Percentiles rank a stretch among this genome's conserved stretches.
Conservation (phyloP, 805 yeast species). For the Ogataea nonfermentans region DNA sequence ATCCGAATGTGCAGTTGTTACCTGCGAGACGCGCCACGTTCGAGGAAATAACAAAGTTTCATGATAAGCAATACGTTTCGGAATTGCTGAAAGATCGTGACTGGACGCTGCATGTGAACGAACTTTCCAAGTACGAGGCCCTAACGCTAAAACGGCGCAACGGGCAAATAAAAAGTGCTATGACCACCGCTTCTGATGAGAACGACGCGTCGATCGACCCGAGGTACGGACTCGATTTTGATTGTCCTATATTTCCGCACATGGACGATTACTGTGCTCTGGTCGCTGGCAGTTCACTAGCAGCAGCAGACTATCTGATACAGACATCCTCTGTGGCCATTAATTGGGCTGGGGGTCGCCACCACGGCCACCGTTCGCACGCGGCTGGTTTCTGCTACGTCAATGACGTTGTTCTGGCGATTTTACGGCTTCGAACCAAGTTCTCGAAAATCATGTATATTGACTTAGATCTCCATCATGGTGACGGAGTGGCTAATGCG, state of each 20-base stretch:
- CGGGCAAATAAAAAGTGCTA: not conserved
- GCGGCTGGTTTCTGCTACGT: slow-evolving; percentile 75
- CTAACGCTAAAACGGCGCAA: slow-evolving; percentile 7
- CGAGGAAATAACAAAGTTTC: slow-evolving; percentile 48
- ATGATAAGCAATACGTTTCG: slow-evolving; percentile 43
- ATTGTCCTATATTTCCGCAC: slow-evolving; percentile 61
- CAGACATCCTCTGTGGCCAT: slow-evolving; percentile 41
- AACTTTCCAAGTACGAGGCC: slow-evolving; percentile 11
- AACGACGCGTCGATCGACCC: slow-evolving; percentile 21
- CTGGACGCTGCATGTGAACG: slow-evolving; percentile 21
- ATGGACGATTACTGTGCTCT: slow-evolving; percentile 48
- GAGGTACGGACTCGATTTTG: slow-evolving; percentile 51
- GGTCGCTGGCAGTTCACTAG: slow-evolving; percentile 57
- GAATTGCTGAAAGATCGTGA: slow-evolving; percentile 35
- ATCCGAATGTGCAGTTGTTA: slow-evolving; percentile 26
- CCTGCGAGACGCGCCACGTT: slow-evolving; percentile 30
- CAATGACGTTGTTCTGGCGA: slow-evolving; percentile 63
- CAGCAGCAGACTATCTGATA: slow-evolving; percentile 42
- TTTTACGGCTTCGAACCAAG: slow-evolving; percentile 46
- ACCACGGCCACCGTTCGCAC: slow-evolving; percentile 53
- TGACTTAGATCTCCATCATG: slow-evolving; percentile 77
- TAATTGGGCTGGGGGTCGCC: slow-evolving; percentile 82
- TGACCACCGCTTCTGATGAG: not conserved
- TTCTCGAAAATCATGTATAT: slow-evolving; percentile 54
- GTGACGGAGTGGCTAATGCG: slow-evolving; percentile 75